A percentile compares a stretch with the other conserved stretches of the same genome.
Conservation (phyloP, 2,329 filamentous ascomycete species). For the Macroventuria anomochaeta region DNA sequence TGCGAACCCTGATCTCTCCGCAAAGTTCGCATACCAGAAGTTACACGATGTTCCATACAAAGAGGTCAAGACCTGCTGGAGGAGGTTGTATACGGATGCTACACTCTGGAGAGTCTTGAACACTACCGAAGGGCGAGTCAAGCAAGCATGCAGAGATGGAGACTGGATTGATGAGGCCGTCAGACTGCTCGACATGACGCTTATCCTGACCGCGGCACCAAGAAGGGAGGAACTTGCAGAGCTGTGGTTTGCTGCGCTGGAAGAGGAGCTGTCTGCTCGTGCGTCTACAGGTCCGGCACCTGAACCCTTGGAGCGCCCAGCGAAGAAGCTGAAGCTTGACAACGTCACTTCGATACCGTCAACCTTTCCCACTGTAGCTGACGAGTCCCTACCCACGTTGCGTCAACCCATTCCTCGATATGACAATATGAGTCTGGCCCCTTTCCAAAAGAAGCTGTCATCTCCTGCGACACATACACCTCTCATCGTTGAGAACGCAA, state of each 20-base stretch:
- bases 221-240: conserved; percentile 45
- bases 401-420: conserved; percentile 30
- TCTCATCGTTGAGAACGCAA: conserved; percentile 70
- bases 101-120: conserved; percentile 66
- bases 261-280: conserved; percentile 16
- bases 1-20: conserved; percentile 57
- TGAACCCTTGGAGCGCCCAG: conserved; percentile 14
- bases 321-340: conserved; percentile 25
- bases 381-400: conserved; percentile 17
- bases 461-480: conserved; percentile 52
- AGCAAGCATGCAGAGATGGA: conserved; percentile 22
- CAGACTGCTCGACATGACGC: conserved; percentile 72
- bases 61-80: conserved; percentile 71
- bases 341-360: conserved; percentile 5
- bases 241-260: conserved; percentile 61
- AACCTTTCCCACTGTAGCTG: conserved; percentile 26
- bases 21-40: conserved; percentile 66
- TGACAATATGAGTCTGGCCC: conserved; percentile 26
- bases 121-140: conserved; percentile 27
- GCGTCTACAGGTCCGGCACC: neutral
- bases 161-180: conserved; percentile 66
- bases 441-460: conserved; percentile 40
- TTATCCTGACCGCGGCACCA: conserved; percentile 69
- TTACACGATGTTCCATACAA: conserved; percentile 74
- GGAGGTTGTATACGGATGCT: conserved; percentile 73